These are phyloP conservation scores for Neopestalotiopsis clavispora DNA, from an alignment of 2,329 filamentous ascomycete genomes.

Conservation along the genomic window DNA sequence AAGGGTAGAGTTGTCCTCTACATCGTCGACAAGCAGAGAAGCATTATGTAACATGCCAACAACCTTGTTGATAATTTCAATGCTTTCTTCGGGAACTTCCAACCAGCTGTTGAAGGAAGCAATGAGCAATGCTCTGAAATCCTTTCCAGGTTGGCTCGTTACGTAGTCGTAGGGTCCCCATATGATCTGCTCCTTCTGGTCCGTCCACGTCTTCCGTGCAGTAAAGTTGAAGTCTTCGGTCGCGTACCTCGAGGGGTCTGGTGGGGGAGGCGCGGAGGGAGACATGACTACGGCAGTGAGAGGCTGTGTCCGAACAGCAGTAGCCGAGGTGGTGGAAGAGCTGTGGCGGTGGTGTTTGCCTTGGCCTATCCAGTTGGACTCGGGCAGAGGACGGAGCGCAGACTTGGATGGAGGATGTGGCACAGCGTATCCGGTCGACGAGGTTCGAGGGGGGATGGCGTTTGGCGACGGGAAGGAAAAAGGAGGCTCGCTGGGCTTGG, in stretches of 20 bases:
- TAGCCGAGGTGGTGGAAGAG: constrained; percentile 25
- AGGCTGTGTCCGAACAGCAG: constrained; percentile 16
- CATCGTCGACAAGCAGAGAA: constrained; percentile 84
- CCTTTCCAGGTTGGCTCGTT: constrained; percentile 79
- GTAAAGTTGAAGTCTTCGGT: constrained; percentile 60
- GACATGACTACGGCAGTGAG: constrained; percentile 40
- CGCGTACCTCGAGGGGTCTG: constrained; percentile 58
- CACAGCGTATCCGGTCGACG: constrained; percentile 60
- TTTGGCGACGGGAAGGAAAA: constrained; percentile 58
- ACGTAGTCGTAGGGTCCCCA: constrained; percentile 83
- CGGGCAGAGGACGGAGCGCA: constrained; percentile 60
- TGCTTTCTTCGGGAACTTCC: constrained; percentile 70
- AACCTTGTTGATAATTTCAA: constrained; percentile 78
- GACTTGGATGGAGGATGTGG: constrained; percentile 39
- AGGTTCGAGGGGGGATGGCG: constrained; percentile 75
- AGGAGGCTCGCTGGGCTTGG: constrained; percentile 16
- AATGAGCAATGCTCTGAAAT: constrained; percentile 81
- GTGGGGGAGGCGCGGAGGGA: constrained; percentile 43
- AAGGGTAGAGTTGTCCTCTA: constrained; percentile 80
- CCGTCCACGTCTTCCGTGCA: constrained; percentile 64
- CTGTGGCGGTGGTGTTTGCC: constrained; percentile 37
- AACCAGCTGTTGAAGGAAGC: constrained; percentile 82
- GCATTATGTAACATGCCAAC: constrained; percentile 87
- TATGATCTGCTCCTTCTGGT: constrained; percentile 78
- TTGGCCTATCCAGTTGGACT: constrained; percentile 63